A percentile compares a stretch with the other conserved stretches of the same genome.
Conservation (phyloP, 2,329 filamentous ascomycete species). For the Ciborinia camelliae region DNA sequence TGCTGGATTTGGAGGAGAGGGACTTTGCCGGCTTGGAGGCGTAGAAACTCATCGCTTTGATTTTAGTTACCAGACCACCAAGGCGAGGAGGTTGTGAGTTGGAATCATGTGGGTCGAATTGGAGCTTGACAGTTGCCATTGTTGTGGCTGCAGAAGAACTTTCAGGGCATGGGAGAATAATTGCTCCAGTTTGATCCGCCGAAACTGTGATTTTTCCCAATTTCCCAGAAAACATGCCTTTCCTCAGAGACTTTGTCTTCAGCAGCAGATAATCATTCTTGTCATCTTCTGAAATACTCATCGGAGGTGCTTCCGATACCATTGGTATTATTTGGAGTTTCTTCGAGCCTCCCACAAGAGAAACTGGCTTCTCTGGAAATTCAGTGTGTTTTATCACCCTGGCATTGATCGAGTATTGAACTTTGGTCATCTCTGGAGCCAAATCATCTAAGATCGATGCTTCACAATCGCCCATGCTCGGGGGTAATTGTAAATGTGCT, state of each 20-base stretch:
- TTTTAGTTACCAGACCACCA: slow-evolving; percentile 34
- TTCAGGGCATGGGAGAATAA: slow-evolving; percentile 33
- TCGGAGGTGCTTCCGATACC: slow-evolving; percentile 32
- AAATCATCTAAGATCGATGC: slow-evolving; percentile 31
- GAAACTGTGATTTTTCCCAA: slow-evolving; percentile 37
- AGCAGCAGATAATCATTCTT: slow-evolving; percentile 31
- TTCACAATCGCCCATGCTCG: slow-evolving; percentile 34
- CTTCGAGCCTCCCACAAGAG: slow-evolving; percentile 29
- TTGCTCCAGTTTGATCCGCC: slow-evolving; percentile 33
- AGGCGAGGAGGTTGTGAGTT: slow-evolving; percentile 34
- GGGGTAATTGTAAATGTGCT: slow-evolving; percentile 36
- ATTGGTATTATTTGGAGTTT: slow-evolving; percentile 35
- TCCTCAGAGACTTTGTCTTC: slow-evolving; percentile 34
- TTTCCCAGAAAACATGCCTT: slow-evolving; percentile 38
- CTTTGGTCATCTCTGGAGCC: slow-evolving; percentile 34
- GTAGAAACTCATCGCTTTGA: slow-evolving; percentile 34
- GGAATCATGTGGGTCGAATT: slow-evolving; percentile 35
- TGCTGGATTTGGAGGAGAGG: slow-evolving; percentile 27
- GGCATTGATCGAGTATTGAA: slow-evolving; percentile 34
- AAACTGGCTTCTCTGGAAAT: slow-evolving; percentile 25
- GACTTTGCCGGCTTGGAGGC: slow-evolving; percentile 25
- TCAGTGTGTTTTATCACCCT: slow-evolving; percentile 31
- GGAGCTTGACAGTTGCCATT: slow-evolving; percentile 34
- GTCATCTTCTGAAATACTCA: slow-evolving; percentile 29
- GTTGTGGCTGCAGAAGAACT: slow-evolving; percentile 25